These are phyloP conservation scores for Boletellus sp. DNA, from an alignment of 1,284 basidiomycete genomes.

Conservation along the genomic window DNA sequence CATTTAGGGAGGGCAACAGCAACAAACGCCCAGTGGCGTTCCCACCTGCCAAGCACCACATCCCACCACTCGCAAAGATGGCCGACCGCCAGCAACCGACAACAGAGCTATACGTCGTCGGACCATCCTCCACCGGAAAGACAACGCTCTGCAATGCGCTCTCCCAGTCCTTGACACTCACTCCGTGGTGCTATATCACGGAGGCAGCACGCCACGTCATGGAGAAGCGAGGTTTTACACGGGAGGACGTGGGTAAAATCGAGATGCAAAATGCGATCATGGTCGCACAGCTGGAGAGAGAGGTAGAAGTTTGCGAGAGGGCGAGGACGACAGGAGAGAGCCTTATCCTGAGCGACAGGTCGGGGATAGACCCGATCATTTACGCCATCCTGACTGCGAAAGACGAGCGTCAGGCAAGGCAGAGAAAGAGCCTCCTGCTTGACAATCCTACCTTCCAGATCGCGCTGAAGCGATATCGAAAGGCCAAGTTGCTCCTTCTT, in stretches of 20 bases:
- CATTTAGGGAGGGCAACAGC: conserved; percentile 13
- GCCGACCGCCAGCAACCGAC: conserved; percentile 8
- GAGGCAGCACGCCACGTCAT: conserved; percentile 63
- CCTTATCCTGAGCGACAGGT: conserved; percentile 58
- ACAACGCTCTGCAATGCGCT: conserved; percentile 59
- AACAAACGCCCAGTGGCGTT: conserved; percentile 10
- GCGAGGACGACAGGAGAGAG: conserved; percentile 17
- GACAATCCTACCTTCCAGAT: conserved; percentile 38
- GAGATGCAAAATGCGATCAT: conserved; percentile 64
- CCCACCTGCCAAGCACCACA: conserved; percentile 15
- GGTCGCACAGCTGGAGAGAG: conserved; percentile 47
- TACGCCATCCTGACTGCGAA: conserved; percentile 51
- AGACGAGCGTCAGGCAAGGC: conserved; percentile 34
- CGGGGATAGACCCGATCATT: conserved; percentile 58
- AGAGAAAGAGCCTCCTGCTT: conserved; percentile 36
- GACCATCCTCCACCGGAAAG: conserved; percentile 64
- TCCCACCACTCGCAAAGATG: conserved; percentile 12
- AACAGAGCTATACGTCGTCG: conserved; percentile 44
- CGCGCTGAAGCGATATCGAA: conserved; percentile 42
- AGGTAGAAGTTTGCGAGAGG: conserved; percentile 30
- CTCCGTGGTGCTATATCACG: conserved; percentile 40
- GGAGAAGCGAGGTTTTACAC: conserved; percentile 46
- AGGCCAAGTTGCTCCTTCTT: conserved; percentile 48
- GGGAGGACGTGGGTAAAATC: conserved; percentile 44
- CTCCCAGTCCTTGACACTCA: conserved; percentile 38